Base-by-base conservation (phyloP, 148 eudicot genomes). In the Camellia lanceoleosa region DNA sequence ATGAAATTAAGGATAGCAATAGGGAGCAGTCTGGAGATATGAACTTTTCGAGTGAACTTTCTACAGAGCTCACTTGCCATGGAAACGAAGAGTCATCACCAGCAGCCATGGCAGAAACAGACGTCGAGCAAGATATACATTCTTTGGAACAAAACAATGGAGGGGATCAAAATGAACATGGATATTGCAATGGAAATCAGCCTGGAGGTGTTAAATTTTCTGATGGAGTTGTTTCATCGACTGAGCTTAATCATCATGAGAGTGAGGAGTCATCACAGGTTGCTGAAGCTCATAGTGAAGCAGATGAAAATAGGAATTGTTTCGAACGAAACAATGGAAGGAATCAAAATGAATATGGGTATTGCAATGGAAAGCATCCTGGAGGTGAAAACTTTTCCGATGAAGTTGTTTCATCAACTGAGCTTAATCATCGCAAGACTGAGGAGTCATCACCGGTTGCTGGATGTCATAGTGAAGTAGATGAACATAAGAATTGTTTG, bases 1-100 rank as follows among this genome's bases (percentile, higher is more conserved):
- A 59, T 19, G 83, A 78, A 54, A 51, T n/a, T 43, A 78, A 68
- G 71, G 80, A 68, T 67, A 10, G 71, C 68, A 62, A 62, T 41
- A 11, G 5, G 58, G 83, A 84, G 71, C 85, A 81, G 56, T 77
- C 75, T 67, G 83, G 78, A 74, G 70, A 62, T n/a, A 65, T 38
- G 72, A 71, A 41, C 64, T 80, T 58, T 71, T 75, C 84, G 64
- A 60, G 73, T 75, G 67, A 68, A 58, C 71, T 78, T 76, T 68
- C 76, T 61, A 30, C 63, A 71, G 76, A 73, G 76, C 66, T 76
- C 44, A 10, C 59, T 30, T 15, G 44, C 75, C 72, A 59, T 71
- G 69, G 79, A 68, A 74, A 81, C 61, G 82, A 75, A 80, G 84
- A 78, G 70, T 75, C 68, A 13, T 73, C 76, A 0, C 68, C 74